Percentiles rank a stretch among this genome's conserved stretches.
Evolutionary conservation across 495 filamentous ascomycete species (phyloP).

Genomic region (Astrothelium macrocarpum): DNA sequence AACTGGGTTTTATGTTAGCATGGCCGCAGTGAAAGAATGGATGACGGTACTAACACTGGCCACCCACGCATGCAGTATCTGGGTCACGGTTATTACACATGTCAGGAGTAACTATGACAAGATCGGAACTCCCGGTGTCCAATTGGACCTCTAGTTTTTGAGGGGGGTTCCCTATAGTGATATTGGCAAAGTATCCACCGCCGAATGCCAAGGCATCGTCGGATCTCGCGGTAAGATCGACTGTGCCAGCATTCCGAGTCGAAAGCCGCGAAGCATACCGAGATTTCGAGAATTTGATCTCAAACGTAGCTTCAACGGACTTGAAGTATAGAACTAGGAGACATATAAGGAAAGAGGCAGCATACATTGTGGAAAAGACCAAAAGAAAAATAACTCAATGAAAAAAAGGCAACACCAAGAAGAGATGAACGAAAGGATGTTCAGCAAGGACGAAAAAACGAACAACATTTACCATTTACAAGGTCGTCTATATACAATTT

Average conservation of each 20-base stretch:
- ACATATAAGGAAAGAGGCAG: not conserved
- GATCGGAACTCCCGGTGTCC: conserved; percentile 21
- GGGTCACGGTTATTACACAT: not conserved
- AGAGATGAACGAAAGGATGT: not conserved
- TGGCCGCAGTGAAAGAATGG: not conserved
- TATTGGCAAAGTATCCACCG: not conserved
- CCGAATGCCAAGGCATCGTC: not conserved
- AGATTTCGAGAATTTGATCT: not conserved
- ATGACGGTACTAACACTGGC: not conserved
- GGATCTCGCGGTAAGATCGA: not conserved
- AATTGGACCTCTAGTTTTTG: conserved; percentile 17
- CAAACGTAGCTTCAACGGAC: not conserved
- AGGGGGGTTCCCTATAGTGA: conserved; percentile 20
- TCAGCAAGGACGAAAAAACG: no score
- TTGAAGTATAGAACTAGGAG: not conserved
- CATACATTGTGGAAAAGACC: not conserved
- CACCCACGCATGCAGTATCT: not conserved
- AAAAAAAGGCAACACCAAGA: not conserved
- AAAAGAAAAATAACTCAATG: not conserved
- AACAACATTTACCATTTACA: no score
- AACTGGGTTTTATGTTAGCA: not conserved
- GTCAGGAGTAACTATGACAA: not conserved
- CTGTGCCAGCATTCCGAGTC: not conserved
- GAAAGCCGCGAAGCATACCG: not conserved
- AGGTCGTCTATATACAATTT: no score